Evolutionary conservation across 139 green algal genomes (phyloP).

Genomic region (Parachlorella kessleri): DNA sequence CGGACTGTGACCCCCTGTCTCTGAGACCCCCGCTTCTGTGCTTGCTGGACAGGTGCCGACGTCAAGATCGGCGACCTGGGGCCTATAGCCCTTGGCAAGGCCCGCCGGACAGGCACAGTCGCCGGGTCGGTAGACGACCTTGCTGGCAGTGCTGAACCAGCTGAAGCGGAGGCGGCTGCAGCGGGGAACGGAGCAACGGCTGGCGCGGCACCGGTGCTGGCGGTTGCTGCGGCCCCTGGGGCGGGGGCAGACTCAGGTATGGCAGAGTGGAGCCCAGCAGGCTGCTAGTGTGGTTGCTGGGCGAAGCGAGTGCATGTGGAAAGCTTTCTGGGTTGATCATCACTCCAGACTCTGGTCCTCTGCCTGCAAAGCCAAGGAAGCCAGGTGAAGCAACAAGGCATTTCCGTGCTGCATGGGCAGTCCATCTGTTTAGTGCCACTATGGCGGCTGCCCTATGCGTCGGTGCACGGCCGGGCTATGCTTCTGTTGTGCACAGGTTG

Average conservation of each 20-base stretch:
- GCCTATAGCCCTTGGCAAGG: conserved; percentile 54
- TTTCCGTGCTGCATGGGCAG: too few species aligned
- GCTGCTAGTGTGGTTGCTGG: not conserved
- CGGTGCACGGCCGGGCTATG: too few species aligned
- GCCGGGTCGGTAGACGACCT: conserved; percentile 2
- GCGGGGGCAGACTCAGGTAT: too few species aligned
- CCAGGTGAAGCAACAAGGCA: too few species aligned
- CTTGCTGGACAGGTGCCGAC: conserved; percentile 38
- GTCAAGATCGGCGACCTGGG: conserved; percentile 38
- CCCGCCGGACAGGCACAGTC: conserved; percentile 33
- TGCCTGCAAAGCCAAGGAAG: too few species aligned
- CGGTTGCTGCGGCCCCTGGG: too few species aligned
- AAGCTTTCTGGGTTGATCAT: not conserved
- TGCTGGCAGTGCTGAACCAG: not conserved
- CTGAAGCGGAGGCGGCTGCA: not conserved
- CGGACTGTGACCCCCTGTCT: too few species aligned
- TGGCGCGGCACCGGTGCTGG: too few species aligned
- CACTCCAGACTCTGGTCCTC: not conserved
- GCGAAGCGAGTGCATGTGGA: not conserved
- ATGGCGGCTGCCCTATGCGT: too few species aligned
- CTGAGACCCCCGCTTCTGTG: too few species aligned
- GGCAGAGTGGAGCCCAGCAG: too few species aligned
- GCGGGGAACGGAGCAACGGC: not conserved
- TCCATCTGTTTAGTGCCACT: too few species aligned
- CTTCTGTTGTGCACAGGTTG: not conserved